Evolutionary conservation across 495 filamentous ascomycete species (phyloP).

Genomic region (Talaromyces thailandensis): DNA sequence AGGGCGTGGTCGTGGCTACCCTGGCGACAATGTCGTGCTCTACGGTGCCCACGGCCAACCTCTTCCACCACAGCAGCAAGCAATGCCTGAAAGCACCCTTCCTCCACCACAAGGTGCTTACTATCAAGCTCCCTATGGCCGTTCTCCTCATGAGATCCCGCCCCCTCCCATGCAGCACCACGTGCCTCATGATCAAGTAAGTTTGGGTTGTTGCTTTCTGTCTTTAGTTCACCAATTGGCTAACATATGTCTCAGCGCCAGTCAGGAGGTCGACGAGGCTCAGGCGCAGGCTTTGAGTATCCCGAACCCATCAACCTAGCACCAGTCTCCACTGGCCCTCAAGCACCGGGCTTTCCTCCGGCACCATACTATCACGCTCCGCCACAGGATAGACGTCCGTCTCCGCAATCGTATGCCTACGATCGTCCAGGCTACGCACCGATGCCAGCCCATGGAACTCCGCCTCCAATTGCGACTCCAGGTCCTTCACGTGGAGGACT

Average conservation of each 20-base stretch:
- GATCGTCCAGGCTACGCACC: conserved; percentile 41
- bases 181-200: conserved; percentile 39
- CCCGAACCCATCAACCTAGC: conserved; percentile 47
- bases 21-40: conserved; percentile 33
- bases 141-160: conserved; percentile 23
- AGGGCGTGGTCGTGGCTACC: conserved; percentile 30
- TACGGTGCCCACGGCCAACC: conserved; percentile 76
- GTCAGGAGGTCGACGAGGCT: conserved; percentile 34
- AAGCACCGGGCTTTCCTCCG: conserved; percentile 39
- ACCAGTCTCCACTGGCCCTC: conserved; percentile 41
- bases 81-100: conserved; percentile 37
- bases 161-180: conserved; percentile 28
- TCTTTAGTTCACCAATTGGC: conserved; percentile 9
- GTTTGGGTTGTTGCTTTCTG: conserved; percentile 19
- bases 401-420: conserved; percentile 42
- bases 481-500: conserved; percentile 33
- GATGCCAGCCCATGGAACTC: conserved; percentile 26
- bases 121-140: conserved; percentile 20
- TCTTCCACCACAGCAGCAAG: conserved; percentile 46
- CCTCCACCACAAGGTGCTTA: conserved; percentile 43
- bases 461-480: conserved; percentile 29
- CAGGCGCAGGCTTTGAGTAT: conserved; percentile 41
- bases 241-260: conserved; percentile 27
- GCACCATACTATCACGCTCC: conserved; percentile 39
- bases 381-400: conserved; percentile 38